These are phyloP conservation scores for Clausena lansium DNA, from an alignment of 345 rosid genomes.

Conservation along the genomic window DNA sequence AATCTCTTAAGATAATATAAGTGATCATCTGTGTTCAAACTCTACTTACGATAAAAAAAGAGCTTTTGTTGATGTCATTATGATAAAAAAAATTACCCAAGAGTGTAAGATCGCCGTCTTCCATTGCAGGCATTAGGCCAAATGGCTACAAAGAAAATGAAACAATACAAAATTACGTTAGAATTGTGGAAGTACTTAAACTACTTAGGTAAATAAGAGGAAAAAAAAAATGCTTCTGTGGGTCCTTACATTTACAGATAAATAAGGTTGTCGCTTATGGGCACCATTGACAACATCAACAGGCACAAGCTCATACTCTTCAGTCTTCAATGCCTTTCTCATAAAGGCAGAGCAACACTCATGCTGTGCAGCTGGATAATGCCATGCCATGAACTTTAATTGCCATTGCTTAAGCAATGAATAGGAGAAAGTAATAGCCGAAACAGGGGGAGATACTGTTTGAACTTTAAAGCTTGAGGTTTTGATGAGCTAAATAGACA, in stretches of 20 bases:
- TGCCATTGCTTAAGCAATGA: constrained; percentile 13
- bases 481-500: not conserved
- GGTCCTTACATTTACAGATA: constrained; percentile 33
- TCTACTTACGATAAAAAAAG: too few species aligned
- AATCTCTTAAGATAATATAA: too few species aligned
- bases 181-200: not conserved
- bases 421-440: not conserved
- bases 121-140: constrained; percentile 42
- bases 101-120: constrained; percentile 36
- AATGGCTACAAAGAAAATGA: constrained; percentile 33
- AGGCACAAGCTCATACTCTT: constrained; percentile 19
- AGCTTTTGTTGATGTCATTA: not conserved
- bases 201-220: not conserved
- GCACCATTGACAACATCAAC: constrained; percentile 13
- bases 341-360: constrained; percentile 18
- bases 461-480: not conserved
- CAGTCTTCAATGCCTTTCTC: constrained; percentile 26
- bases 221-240: not conserved
- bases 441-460: not conserved
- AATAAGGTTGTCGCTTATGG: constrained; percentile 27
- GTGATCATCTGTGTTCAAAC: too few species aligned
- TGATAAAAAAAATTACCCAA: constrained; percentile 31
- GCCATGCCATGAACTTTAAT: constrained; percentile 29
- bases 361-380: constrained; percentile 15
- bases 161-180: not conserved